Conservation (phyloP, 1,284 basidiomycete species). For the Sanguinoderma infundibulare region DNA sequence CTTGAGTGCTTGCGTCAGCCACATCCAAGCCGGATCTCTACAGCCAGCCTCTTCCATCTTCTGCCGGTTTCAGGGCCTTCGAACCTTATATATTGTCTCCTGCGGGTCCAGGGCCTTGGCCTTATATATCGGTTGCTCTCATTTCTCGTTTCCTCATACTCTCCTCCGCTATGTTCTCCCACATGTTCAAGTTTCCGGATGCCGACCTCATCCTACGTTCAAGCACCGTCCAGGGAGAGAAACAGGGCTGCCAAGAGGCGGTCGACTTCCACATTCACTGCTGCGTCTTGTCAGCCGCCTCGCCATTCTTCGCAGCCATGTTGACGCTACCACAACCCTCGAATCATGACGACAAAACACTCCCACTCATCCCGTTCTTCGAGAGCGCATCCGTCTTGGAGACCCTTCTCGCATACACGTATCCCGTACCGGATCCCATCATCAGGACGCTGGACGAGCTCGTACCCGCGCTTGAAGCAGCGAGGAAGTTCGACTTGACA, state of each 20-base stretch:
- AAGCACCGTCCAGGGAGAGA: constrained; percentile 14
- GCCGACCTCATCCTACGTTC: constrained; percentile 63
- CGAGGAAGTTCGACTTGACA: constrained; percentile 67
- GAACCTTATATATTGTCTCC: no score
- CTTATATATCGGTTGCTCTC: neutral
- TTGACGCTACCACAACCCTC: constrained; percentile 62
- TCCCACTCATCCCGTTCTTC: constrained; percentile 59
- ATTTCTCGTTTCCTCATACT: neutral
- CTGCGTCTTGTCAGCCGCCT: constrained; percentile 62
- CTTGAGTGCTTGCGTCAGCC: neutral
- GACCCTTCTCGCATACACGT: constrained; percentile 56
- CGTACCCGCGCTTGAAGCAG: constrained; percentile 52
- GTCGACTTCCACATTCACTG: constrained; percentile 65
- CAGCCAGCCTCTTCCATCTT: constrained; percentile 1
- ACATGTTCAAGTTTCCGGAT: constrained; percentile 48
- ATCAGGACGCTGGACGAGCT: constrained; percentile 54
- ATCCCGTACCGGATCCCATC: constrained; percentile 39
- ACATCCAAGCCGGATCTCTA: neutral
- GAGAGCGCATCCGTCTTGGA: constrained; percentile 52
- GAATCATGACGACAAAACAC: neutral
- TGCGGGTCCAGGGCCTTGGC: neutral
- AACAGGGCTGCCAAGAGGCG: constrained; percentile 12
- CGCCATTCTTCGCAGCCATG: constrained; percentile 72
- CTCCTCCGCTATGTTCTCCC: constrained; percentile 21
- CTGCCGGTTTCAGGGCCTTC: no score